phyloP scores from a whole-genome alignment of 2,329 filamentous ascomycete species.

The Calonectria pseudoturangicola region DNA sequence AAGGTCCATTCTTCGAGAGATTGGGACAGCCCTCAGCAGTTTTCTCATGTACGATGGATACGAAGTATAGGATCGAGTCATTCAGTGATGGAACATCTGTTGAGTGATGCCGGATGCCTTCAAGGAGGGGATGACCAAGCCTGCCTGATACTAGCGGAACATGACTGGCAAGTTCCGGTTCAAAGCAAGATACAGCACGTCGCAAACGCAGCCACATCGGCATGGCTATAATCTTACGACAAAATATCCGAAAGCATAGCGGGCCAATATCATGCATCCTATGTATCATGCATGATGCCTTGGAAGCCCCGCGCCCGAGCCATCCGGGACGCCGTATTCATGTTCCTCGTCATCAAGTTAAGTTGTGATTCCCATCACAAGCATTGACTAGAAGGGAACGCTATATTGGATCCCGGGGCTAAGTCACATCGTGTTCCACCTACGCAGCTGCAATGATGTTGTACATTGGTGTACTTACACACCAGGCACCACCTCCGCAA shows the following conservation, averaged over 20 bases:
- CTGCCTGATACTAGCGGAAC: background rate
- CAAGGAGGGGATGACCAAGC: background rate
- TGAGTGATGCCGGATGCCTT: background rate
- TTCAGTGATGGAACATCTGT: background rate
- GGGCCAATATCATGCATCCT: background rate
- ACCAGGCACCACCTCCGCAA: background rate
- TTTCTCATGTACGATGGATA: conserved; percentile 41
- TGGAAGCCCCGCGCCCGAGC: background rate
- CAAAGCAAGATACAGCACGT: background rate
- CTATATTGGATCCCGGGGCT: background rate
- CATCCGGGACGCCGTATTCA: background rate
- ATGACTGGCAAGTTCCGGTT: conserved; percentile 10
- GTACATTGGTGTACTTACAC: background rate
- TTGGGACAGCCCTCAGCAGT: conserved; percentile 47
- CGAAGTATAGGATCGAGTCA: background rate
- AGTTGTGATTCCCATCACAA: background rate
- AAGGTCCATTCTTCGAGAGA: conserved; percentile 52
- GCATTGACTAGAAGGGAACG: background rate
- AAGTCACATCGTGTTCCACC: background rate
- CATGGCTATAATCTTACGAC: conserved; percentile 17
- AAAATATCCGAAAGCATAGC: background rate
- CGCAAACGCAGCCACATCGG: background rate
- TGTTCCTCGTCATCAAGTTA: background rate
- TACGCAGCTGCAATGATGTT: background rate
- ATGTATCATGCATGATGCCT: background rate